A percentile compares a stretch with the other conserved stretches of the same genome.
Evolutionary conservation across 2,329 filamentous ascomycete genomes (phyloP).

Genomic region (Colletotrichum camelliae): DNA sequence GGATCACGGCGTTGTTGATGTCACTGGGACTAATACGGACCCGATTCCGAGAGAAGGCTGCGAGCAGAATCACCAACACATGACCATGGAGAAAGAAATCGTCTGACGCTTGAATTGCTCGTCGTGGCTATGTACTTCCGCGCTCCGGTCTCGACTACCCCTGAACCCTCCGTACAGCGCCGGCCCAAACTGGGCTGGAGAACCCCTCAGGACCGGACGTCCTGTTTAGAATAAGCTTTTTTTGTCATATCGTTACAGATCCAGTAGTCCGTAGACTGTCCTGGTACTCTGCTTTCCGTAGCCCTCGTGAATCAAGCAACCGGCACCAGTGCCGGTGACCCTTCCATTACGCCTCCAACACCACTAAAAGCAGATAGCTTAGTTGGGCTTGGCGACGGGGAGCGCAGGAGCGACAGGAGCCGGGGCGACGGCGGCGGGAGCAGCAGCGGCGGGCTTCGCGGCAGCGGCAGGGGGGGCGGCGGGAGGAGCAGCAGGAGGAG

Average conservation of each 20-base stretch:
- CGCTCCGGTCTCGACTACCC: neutral
- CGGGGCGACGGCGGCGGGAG: slow-evolving; percentile 2
- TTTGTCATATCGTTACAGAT: neutral
- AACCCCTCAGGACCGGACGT: neutral
- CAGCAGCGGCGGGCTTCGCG: neutral
- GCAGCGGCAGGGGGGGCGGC: neutral
- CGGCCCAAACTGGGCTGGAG: neutral
- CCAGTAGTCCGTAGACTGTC: neutral
- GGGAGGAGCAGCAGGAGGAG: neutral
- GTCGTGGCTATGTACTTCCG: slow-evolving; percentile 5
- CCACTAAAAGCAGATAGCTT: neutral
- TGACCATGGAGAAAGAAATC: neutral
- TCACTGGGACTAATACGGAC: neutral
- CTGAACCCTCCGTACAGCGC: neutral
- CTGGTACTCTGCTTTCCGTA: neutral
- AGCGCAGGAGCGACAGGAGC: slow-evolving; percentile 10
- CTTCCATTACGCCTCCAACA: neutral
- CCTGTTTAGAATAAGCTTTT: neutral
- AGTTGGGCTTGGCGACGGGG: slow-evolving; percentile 6
- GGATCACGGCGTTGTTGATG: neutral
- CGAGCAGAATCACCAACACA: neutral
- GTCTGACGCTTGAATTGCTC: slow-evolving; percentile 3
- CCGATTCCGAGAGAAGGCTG: neutral
- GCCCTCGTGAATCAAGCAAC: neutral
- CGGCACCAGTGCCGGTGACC: slow-evolving; percentile 5